Conservation (phyloP, 139 green algal species). For the Bryopsis sp. region DNA sequence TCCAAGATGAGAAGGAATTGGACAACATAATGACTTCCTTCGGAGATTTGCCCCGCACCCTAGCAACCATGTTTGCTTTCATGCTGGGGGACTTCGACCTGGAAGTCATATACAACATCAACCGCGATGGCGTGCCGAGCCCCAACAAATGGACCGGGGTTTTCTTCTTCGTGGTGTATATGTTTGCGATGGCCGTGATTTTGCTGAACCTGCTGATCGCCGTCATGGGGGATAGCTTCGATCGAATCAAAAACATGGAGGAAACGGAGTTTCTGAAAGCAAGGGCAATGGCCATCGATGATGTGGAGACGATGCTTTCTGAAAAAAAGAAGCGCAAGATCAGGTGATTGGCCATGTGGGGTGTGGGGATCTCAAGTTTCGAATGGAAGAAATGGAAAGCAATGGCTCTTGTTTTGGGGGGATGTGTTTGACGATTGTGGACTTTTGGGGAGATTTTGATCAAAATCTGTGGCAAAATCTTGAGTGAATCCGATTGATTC, state of each 20-base stretch:
- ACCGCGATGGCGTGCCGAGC: not conserved
- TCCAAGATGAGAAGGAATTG: not conserved
- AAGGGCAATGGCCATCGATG: constrained; percentile 8
- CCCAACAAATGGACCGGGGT: not conserved
- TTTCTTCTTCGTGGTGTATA: constrained; percentile 20
- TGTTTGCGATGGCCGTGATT: constrained; percentile 22
- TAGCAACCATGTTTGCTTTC: not conserved
- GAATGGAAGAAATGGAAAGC: no score
- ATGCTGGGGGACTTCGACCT: constrained; percentile 11
- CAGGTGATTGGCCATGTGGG: no score
- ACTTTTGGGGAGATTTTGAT: no score
- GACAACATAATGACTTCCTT: no score
- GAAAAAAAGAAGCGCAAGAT: constrained; percentile 16
- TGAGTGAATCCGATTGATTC: no score
- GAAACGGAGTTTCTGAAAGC: constrained; percentile 15
- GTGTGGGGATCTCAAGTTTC: no score
- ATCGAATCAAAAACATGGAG: constrained; percentile 18
- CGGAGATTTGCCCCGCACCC: not conserved
- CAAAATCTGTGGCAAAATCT: no score
- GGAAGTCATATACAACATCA: not conserved
- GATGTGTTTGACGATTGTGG: no score
- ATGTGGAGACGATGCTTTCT: constrained; percentile 9
- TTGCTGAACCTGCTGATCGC: constrained; percentile 31
- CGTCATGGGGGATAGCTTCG: constrained; percentile 27
- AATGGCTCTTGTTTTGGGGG: no score